These are phyloP conservation scores for Termitomyces sp. DNA, from an alignment of 1,284 basidiomycete species.

Conservation along the genomic window DNA sequence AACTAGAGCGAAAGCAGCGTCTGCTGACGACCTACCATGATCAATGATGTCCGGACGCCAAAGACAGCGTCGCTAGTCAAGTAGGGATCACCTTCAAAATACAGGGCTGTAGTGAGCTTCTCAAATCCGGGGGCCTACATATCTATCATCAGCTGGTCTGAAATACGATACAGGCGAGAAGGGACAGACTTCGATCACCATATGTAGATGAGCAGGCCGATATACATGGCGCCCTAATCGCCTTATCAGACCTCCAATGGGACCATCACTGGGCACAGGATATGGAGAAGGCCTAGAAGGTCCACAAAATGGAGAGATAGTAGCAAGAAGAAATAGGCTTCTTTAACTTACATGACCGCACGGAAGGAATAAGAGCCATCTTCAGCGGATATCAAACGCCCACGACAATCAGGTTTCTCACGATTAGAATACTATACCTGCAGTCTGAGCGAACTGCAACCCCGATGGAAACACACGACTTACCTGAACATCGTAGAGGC, in stretches of 20 bases:
- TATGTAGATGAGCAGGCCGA: constrained; percentile 76
- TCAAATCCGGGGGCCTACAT: constrained; percentile 56
- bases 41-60: constrained; percentile 63
- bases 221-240: constrained; percentile 62
- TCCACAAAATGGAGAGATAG: neutral
- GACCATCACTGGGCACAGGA: constrained; percentile 78
- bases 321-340: neutral
- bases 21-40: constrained; percentile 30
- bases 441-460: neutral
- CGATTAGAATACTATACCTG: constrained; percentile 53
- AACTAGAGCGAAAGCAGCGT: neutral
- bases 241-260: constrained; percentile 61
- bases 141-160: neutral
- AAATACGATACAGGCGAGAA: neutral
- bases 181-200: constrained; percentile 51
- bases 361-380: constrained; percentile 73
- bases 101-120: constrained; percentile 70
- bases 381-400: constrained; percentile 54
- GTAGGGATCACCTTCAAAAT: constrained; percentile 67
- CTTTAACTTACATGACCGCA: constrained; percentile 50
- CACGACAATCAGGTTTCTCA: constrained; percentile 70
- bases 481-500: constrained; percentile 51
- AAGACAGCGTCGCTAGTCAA: constrained; percentile 72
- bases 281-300: constrained; percentile 59
- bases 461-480: neutral